Evolutionary conservation across 192 early-diverging fungal genomes (phyloP).

Genomic region (Linderina pennispora): DNA sequence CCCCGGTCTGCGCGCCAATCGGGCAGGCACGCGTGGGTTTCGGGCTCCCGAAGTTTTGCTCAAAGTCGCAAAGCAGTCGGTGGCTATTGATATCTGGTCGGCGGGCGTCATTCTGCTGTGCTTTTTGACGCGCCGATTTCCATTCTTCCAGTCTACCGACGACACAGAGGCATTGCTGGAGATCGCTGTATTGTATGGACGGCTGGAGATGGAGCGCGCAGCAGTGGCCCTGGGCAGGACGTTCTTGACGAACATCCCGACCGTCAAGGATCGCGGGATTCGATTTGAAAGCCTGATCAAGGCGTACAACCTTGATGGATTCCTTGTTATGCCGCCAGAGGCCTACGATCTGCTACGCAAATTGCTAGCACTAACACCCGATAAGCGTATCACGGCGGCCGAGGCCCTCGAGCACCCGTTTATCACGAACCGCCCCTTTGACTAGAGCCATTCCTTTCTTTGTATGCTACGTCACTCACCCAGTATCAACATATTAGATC

Average conservation of each 20-base stretch:
- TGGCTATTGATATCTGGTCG: slow-evolving; percentile 89
- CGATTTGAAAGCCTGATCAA: slow-evolving; percentile 42
- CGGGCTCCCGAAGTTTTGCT: slow-evolving; percentile 90
- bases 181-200: slow-evolving; percentile 73
- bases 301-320: slow-evolving; percentile 40
- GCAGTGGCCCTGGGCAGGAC: slow-evolving; percentile 53
- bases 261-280: slow-evolving; percentile 42
- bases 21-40: slow-evolving; percentile 90
- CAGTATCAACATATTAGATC: too few species aligned
- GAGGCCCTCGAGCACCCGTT: slow-evolving; percentile 79
- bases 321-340: slow-evolving; percentile 29
- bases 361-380: slow-evolving; percentile 54
- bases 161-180: slow-evolving; percentile 85
- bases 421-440: slow-evolving; percentile 3
- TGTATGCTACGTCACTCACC: too few species aligned
- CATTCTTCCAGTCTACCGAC: slow-evolving; percentile 85
- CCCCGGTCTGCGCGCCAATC: slow-evolving; percentile 63
- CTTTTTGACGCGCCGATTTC: slow-evolving; percentile 74
- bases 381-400: slow-evolving; percentile 61
- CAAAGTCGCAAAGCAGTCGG: slow-evolving; percentile 68
- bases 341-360: slow-evolving; percentile 57
- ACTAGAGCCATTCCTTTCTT: too few species aligned
- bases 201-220: slow-evolving; percentile 62
- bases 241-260: slow-evolving; percentile 40
- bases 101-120: slow-evolving; percentile 82